Evolutionary conservation across 2,329 filamentous ascomycete species (phyloP), one percentile per base, ranked within the genome.

Genomic region (Spiromastix sp.): DNA sequence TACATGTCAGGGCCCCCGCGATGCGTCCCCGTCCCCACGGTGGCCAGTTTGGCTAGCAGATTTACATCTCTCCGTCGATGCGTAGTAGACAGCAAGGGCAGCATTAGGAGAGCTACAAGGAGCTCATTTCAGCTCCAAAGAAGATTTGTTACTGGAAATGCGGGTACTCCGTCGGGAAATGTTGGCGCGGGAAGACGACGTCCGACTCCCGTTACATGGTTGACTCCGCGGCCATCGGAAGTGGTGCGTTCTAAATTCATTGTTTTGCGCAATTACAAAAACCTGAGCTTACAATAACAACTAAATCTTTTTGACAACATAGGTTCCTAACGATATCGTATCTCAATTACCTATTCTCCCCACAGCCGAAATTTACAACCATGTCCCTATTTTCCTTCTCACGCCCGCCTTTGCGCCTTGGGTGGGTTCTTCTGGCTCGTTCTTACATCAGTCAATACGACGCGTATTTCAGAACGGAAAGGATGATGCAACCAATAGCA

Each of bases 381-480:
- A 47, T 36, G 43, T 54, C 6, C 55, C 56, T 11, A 29, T 63
- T 24, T 37, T 63, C 15, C 50, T 63, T 31, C 50, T 54, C 25
- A 63, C 59, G 1, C 55, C 59, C 2, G 44, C 45, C 7, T 60
- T 62, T 33, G 56, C 59, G 5, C 45, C 50, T 32, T 62, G 57
- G 57, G 45, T 56, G 28, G 51, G 59, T 32, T 36, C 52, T n/a
- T 37, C 48, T 13, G 42, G 45, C 32, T 29, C 43, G 5, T 59
- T 61, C 25, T 46, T 61, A 4, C 44, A 47, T 20, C 42, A 51
- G 34, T 51, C 52, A 15, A 42, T 60, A 20, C 47, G 46, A 29
- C 46, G 44, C 21, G 32, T 59, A 6, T 52, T 55, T 38, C 31
- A 29, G 8, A 33, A 43, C 12, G 25, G 45, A 8, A 13, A 37